Base-by-base conservation (phyloP, 371 early-diverging fungal genomes). In the Fennellomyces sp. region DNA sequence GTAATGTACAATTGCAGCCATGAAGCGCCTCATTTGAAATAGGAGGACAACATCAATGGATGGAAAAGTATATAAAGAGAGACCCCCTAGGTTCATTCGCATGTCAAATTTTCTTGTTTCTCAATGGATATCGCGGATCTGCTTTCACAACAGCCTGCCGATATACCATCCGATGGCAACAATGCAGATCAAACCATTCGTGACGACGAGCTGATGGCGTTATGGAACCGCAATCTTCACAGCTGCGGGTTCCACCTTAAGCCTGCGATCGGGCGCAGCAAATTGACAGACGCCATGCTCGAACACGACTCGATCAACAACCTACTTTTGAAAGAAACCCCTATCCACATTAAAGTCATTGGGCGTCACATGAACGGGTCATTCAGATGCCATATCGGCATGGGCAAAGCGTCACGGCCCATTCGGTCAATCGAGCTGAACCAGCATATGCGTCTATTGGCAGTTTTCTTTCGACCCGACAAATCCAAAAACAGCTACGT, bases 371-470 rank as follows among this genome's bases (percentile, higher is more conserved):
- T 72, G 65, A 72, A 74, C 53, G 70, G 75, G 5, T 74, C 75
- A 1, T 80, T 72, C 45, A 57, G 76, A 19, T 80, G 80, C 52
- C 74, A 74, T 31, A 72, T 80, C 52, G 75, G 80, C 2, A 74
- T 72, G 2, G 76, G 80, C 42, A 80, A 79, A 61, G 61, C 70
- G 30, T 72, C 76, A 26, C 68, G 70, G 0, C 76, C 80, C 4
- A 76, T 80, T 15, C 70, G 60, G 26, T 72, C 76, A 0, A 61
- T 59, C 11, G 76, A 76, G 48, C 26, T 80, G 10, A 58, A 62
- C 39, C 61, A 57, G n/a, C 72, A 76, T 25, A 80, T 80, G 80
- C 59, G 72, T 12, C 53, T 80, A 3, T 35, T 80, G 30, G 74
- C 65, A 2, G 75, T 80, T 3, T 80, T 80, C 35, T 80, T 76